phyloP scores from a whole-genome alignment of 805 yeast genomes.

The Saccharomycopsis fodiens region DNA sequence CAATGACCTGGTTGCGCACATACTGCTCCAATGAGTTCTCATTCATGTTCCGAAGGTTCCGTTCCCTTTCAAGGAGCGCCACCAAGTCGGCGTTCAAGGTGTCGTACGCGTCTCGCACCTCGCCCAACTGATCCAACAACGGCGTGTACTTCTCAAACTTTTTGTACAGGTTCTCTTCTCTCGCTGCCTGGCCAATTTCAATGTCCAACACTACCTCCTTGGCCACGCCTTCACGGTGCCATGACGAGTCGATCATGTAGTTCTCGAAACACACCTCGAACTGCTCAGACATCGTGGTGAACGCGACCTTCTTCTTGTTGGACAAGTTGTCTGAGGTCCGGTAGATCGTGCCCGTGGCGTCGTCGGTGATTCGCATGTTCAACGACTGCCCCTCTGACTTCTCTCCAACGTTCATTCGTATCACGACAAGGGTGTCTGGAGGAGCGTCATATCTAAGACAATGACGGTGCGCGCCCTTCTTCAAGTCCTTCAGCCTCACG shows the following conservation, averaged over 20 bases:
- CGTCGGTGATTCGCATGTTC: slow-evolving; percentile 13
- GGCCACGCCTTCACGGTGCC: slow-evolving; percentile 26
- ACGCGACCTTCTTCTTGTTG: slow-evolving; percentile 11
- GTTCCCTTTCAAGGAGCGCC: slow-evolving; percentile 19
- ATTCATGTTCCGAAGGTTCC: slow-evolving; percentile 21
- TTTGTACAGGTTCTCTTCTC: slow-evolving; percentile 10
- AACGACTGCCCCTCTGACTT: slow-evolving; percentile 11
- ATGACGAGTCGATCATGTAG: slow-evolving; percentile 28
- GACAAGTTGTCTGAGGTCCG: slow-evolving; percentile 9
- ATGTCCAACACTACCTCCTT: slow-evolving; percentile 23
- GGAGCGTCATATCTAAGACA: slow-evolving; percentile 13
- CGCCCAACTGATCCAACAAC: slow-evolving; percentile 2
- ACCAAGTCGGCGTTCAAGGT: slow-evolving; percentile 9
- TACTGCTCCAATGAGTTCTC: slow-evolving; percentile 20
- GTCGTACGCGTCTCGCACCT: slow-evolving; percentile 3
- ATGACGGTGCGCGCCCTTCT: neutral
- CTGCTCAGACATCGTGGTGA: slow-evolving; percentile 10
- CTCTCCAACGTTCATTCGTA: slow-evolving; percentile 13
- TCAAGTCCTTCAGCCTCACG: slow-evolving; percentile 11
- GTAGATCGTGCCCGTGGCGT: slow-evolving; percentile 8
- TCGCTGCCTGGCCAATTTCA: slow-evolving; percentile 14
- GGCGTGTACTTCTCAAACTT: slow-evolving; percentile 16
- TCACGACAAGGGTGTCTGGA: slow-evolving; percentile 8
- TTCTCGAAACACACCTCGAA: slow-evolving; percentile 28
- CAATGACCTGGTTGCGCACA: slow-evolving; percentile 10